These are phyloP conservation scores for Candida ovalis DNA, from an alignment of 805 yeast species.

Conservation along the genomic window DNA sequence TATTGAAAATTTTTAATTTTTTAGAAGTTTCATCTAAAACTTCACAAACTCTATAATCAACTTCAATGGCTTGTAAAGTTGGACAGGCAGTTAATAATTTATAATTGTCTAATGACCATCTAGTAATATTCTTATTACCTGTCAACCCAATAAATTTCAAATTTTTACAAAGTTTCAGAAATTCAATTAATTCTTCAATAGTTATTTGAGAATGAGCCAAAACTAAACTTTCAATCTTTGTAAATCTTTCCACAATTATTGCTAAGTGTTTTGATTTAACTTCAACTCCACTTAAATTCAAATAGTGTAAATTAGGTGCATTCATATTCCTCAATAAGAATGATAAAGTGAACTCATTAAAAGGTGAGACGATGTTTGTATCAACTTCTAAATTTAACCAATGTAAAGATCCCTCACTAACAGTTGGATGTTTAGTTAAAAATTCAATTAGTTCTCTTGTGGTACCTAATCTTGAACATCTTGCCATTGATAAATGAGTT, in stretches of 20 bases:
- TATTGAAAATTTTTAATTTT: slow-evolving; percentile 25
- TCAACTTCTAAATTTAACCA: slow-evolving; percentile 56
- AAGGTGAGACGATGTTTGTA: slow-evolving; percentile 48
- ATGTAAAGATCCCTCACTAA: slow-evolving; percentile 34
- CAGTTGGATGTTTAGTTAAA: slow-evolving; percentile 68
- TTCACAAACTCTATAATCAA: slow-evolving; percentile 52
- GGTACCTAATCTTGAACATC: slow-evolving; percentile 59
- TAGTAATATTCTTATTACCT: slow-evolving; percentile 54
- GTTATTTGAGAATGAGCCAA: slow-evolving; percentile 37
- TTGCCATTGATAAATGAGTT: slow-evolving; percentile 69
- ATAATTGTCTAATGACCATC: slow-evolving; percentile 56
- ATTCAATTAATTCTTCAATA: slow-evolving; percentile 35
- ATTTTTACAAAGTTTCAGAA: slow-evolving; percentile 31
- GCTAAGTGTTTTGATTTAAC: slow-evolving; percentile 37
- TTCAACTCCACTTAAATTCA: slow-evolving; percentile 51
- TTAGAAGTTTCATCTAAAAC: slow-evolving; percentile 38
- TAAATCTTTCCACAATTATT: slow-evolving; percentile 37
- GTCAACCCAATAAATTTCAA: slow-evolving; percentile 63
- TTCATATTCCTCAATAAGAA: slow-evolving; percentile 41
- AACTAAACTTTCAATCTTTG: slow-evolving; percentile 39
- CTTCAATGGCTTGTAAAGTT: slow-evolving; percentile 61
- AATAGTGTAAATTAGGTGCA: slow-evolving; percentile 41
- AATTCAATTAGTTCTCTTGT: slow-evolving; percentile 70
- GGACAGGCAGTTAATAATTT: slow-evolving; percentile 42
- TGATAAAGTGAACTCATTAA: slow-evolving; percentile 41